A percentile compares a stretch with the other conserved stretches of the same genome.
Conservation (phyloP, 768 basidiomycete species). For the Rhodotorula babjevae region DNA sequence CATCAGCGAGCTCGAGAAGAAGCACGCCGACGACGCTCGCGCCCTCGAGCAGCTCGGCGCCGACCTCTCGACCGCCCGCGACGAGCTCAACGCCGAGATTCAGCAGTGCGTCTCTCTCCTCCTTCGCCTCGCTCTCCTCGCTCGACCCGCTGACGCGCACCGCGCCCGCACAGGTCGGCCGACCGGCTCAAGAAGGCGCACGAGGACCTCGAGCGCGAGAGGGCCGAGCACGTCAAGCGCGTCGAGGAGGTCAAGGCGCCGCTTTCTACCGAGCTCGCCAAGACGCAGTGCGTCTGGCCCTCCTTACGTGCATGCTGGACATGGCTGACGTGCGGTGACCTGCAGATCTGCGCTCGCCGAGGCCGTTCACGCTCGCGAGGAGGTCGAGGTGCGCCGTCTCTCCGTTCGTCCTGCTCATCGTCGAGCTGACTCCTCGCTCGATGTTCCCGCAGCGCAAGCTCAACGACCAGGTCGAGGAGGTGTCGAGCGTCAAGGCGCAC, state of each 20-base stretch:
- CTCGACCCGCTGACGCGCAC: too few relatives aligned
- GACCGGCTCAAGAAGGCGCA: background rate
- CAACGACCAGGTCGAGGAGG: background rate
- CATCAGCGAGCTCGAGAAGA: background rate
- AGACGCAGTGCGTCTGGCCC: background rate
- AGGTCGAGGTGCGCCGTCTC: background rate
- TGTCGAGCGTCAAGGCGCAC: background rate
- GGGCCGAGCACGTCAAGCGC: background rate
- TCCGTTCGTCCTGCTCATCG: background rate
- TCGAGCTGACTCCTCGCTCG: background rate
- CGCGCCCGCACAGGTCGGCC: background rate
- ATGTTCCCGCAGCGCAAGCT: background rate
- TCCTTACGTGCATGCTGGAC: too few relatives aligned
- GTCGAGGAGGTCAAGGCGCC: background rate
- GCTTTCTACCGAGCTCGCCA: background rate
- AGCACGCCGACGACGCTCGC: background rate
- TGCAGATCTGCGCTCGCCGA: too few relatives aligned
- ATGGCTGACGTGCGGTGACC: too few relatives aligned
- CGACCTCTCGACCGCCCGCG: background rate
- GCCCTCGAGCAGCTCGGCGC: background rate
- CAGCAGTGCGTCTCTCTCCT: background rate
- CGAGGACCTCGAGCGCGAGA: background rate
- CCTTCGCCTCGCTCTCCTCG: too few relatives aligned
- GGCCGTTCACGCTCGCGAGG: background rate
- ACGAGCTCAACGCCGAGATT: background rate